Percentiles rank a stretch among this genome's conserved stretches.
These are phyloP conservation scores for Saposhnikovia divaricata DNA, from an alignment of 129 eudicot genomes.

Conservation along the genomic window DNA sequence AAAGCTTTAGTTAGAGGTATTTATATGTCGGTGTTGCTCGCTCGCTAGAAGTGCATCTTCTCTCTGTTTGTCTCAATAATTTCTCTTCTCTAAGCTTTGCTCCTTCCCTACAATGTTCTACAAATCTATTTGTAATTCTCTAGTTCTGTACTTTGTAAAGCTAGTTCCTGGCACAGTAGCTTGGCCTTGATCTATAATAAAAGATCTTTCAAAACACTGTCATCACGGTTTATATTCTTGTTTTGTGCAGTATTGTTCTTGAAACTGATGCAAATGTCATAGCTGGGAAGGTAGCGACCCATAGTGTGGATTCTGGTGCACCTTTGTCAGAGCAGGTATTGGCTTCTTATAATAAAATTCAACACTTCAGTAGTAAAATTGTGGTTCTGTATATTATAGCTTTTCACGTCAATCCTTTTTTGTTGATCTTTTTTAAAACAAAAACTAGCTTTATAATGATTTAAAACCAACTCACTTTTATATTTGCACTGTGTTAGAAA, in stretches of 20 bases:
- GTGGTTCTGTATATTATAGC: neutral
- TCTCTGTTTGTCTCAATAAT: neutral
- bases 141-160: neutral
- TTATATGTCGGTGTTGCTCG: too few relatives aligned
- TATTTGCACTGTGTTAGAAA: neutral
- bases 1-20: neutral
- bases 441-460: too few relatives aligned
- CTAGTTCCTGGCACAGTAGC: neutral
- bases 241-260: constrained; percentile 49
- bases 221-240: neutral
- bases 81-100: neutral
- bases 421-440: too few relatives aligned
- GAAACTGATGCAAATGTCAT: constrained; percentile 81
- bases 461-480: neutral
- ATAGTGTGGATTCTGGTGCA: constrained; percentile 69
- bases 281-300: constrained; percentile 77
- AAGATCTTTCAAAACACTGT: neutral
- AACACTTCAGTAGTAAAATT: neutral
- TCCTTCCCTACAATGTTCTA: neutral
- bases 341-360: neutral
- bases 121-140: neutral
- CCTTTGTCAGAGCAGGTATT: constrained; percentile 79
- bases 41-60: neutral
- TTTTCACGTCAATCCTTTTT: neutral
- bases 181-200: neutral